Evolutionary conservation across 768 basidiomycete genomes (phyloP).

Genomic region (Naganishia vaughanmartiniae): DNA sequence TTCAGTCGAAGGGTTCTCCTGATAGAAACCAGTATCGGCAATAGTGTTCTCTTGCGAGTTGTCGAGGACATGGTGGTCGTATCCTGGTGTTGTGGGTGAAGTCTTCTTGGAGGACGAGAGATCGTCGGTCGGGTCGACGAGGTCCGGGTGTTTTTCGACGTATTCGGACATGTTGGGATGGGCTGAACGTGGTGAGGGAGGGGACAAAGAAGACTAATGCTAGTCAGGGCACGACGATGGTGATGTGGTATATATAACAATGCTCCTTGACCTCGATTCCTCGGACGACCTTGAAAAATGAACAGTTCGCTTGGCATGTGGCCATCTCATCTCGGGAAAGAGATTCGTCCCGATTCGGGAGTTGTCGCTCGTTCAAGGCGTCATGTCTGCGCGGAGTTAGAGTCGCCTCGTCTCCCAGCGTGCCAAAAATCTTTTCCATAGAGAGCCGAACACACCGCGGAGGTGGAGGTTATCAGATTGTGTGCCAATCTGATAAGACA

Average conservation of each 20-base stretch:
- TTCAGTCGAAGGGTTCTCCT: conserved; percentile 3
- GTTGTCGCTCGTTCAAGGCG: neutral
- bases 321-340: neutral
- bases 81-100: neutral
- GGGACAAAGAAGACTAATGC: neutral
- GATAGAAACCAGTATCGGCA: neutral
- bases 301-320: conserved; percentile 10
- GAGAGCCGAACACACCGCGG: neutral
- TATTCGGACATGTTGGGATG: conserved; percentile 2
- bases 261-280: too few relatives aligned
- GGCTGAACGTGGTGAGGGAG: neutral
- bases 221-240: neutral
- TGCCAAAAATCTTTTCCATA: neutral
- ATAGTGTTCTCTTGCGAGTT: neutral
- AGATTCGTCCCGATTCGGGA: conserved; percentile 11
- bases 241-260: conserved; percentile 2
- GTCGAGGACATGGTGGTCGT: conserved; percentile 19
- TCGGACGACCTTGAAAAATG: neutral
- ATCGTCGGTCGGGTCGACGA: neutral
- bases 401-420: neutral
- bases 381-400: neutral
- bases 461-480: conserved; percentile 19
- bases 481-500: conserved; percentile 11
- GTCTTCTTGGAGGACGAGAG: conserved; percentile 9
- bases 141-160: neutral